Evolutionary conservation across 768 basidiomycete species (phyloP).

Genomic region (Boletus vinaceobasis): DNA sequence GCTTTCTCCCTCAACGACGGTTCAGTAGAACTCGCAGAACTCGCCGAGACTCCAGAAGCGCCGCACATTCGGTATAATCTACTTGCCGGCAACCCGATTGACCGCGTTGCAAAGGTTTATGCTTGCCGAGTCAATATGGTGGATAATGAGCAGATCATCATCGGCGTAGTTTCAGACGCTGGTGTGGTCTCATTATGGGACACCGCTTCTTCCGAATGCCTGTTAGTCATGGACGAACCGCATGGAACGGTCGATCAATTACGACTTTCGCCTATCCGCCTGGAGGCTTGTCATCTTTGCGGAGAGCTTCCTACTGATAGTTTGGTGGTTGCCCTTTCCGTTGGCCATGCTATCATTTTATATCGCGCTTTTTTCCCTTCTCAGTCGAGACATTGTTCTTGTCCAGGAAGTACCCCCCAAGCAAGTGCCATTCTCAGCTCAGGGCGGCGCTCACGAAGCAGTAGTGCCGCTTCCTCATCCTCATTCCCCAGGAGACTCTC

Average conservation of each 20-base stretch:
- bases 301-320: conserved; percentile 64
- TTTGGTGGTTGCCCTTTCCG: conserved; percentile 62
- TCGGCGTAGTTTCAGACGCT: conserved; percentile 60
- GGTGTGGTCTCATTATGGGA: conserved; percentile 80
- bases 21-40: conserved; percentile 57
- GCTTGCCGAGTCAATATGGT: conserved; percentile 51
- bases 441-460: conserved; percentile 59
- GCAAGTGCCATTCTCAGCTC: conserved; percentile 43
- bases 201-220: conserved; percentile 56
- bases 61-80: conserved; percentile 47
- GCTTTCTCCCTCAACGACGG: conserved; percentile 68
- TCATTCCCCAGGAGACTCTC: conserved; percentile 52
- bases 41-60: conserved; percentile 41
- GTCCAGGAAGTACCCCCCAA: conserved; percentile 48
- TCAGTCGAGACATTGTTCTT: conserved; percentile 63
- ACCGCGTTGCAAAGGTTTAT: conserved; percentile 52
- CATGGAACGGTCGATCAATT: conserved; percentile 58
- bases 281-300: conserved; percentile 66
- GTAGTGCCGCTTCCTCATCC: conserved; percentile 47
- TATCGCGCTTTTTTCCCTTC: conserved; percentile 61
- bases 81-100: conserved; percentile 55
- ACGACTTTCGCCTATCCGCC: conserved; percentile 52
- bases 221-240: conserved; percentile 57
- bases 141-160: conserved; percentile 48
- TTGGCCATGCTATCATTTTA: conserved; percentile 59